These are phyloP conservation scores for Setomelanomma holmii DNA, from an alignment of 2,329 filamentous ascomycete genomes.

Conservation along the genomic window DNA sequence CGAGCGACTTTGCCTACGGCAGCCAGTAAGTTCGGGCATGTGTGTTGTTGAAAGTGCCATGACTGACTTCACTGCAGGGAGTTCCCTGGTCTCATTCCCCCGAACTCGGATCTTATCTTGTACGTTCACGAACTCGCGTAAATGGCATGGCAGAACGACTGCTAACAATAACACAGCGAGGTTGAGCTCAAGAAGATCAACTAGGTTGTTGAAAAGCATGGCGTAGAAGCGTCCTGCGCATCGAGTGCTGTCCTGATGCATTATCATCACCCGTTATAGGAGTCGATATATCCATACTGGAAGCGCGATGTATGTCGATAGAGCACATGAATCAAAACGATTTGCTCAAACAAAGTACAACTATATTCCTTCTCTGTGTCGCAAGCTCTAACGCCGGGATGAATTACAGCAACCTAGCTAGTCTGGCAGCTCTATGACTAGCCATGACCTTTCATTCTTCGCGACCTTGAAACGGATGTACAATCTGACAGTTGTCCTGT, in stretches of 20 bases:
- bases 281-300: too few species aligned
- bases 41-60: neutral
- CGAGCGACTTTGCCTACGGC: conserved; percentile 62
- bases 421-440: too few species aligned
- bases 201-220: conserved; percentile 12
- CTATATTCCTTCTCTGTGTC: too few species aligned
- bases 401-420: too few species aligned
- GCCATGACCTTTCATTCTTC: too few species aligned
- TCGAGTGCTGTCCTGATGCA: too few species aligned
- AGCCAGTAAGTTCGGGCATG: conserved; percentile 25
- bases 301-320: neutral
- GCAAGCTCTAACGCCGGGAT: too few species aligned
- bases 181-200: conserved; percentile 46
- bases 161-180: conserved; percentile 21
- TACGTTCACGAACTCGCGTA: conserved; percentile 64
- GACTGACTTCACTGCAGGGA: conserved; percentile 58
- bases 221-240: neutral
- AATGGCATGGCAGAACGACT: neutral
- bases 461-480: too few species aligned
- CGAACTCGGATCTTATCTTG: conserved; percentile 79
- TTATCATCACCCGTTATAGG: too few species aligned
- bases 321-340: neutral
- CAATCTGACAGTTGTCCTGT: too few species aligned
- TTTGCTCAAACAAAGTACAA: too few species aligned
- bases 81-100: conserved; percentile 78